These are phyloP conservation scores for Erigeron canadensis DNA, from an alignment of 129 eudicot genomes.

Conservation along the genomic window DNA sequence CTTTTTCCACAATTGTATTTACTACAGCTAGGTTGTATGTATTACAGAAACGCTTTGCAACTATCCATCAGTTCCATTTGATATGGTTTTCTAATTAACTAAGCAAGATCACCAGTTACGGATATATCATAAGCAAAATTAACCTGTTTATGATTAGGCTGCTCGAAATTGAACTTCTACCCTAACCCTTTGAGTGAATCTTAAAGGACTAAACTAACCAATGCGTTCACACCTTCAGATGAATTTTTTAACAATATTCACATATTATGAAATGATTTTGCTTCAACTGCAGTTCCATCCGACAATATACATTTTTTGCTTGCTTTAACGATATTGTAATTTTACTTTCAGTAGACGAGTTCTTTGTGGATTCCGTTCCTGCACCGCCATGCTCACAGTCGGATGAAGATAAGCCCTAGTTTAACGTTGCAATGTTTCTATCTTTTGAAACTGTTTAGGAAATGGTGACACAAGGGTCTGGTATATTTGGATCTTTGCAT, in stretches of 20 bases:
- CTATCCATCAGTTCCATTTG: too few relatives aligned
- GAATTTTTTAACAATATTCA: neutral
- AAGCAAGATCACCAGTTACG: too few relatives aligned
- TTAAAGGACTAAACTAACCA: neutral
- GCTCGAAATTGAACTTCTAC: too few relatives aligned
- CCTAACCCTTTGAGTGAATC: neutral
- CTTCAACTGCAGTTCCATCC: neutral
- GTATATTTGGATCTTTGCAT: conserved; percentile 26
- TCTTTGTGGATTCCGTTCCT: conserved; percentile 64
- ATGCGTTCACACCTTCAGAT: too few relatives aligned
- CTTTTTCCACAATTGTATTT: too few relatives aligned
- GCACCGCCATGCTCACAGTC: conserved; percentile 45
- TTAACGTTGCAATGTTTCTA: conserved; percentile 21
- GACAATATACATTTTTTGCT: neutral
- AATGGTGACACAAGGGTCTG: conserved; percentile 22
- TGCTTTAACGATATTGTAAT: neutral
- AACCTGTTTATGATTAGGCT: neutral
- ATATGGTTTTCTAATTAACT: too few relatives aligned
- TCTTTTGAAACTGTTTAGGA: conserved; percentile 24
- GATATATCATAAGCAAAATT: neutral
- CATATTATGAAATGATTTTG: conserved; percentile 3
- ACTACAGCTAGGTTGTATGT: too few relatives aligned
- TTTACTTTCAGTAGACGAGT: conserved; percentile 63
- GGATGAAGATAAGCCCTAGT: conserved; percentile 44
- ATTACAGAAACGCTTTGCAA: too few relatives aligned